These are phyloP conservation scores for Rhypophila decipiens DNA, from an alignment of 495 filamentous ascomycete genomes.

Conservation along the genomic window DNA sequence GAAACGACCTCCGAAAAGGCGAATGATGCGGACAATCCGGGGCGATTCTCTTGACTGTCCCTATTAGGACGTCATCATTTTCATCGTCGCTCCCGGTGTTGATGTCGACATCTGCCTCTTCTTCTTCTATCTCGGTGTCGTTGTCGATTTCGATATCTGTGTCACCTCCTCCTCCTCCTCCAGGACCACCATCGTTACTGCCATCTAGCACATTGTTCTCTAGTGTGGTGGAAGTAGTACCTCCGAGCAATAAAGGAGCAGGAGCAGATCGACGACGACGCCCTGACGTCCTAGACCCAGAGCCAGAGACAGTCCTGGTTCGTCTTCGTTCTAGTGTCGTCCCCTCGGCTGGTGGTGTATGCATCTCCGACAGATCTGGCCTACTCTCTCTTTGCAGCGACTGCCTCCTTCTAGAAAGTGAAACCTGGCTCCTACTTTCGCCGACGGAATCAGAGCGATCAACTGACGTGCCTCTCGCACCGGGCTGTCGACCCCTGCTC, in stretches of 20 bases:
- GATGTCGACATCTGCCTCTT: too few relatives aligned
- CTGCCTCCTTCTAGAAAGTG: constrained; percentile 2
- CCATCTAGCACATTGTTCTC: too few relatives aligned
- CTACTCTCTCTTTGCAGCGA: not conserved
- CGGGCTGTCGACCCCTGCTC: constrained; percentile 15
- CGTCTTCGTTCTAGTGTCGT: not conserved
- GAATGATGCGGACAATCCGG: constrained; percentile 1
- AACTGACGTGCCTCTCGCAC: constrained; percentile 6
- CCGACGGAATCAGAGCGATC: constrained; percentile 11
- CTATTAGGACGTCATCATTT: not conserved
- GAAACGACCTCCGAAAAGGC: not conserved
- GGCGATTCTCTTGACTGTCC: not conserved
- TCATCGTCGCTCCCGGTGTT: too few relatives aligned
- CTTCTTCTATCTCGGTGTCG: not conserved
- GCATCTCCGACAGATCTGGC: not conserved
- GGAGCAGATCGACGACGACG: not conserved
- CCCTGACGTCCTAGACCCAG: not conserved
- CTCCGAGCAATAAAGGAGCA: not conserved
- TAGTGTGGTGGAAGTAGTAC: too few relatives aligned
- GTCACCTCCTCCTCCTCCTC: not conserved
- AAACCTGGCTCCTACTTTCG: not conserved
- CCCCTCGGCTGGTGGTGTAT: too few relatives aligned
- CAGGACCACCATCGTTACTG: not conserved
- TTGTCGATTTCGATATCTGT: not conserved
- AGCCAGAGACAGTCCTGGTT: too few relatives aligned